Conservation (phyloP, 306 rosid genomes). For the Cucurbita ficifolia region DNA sequence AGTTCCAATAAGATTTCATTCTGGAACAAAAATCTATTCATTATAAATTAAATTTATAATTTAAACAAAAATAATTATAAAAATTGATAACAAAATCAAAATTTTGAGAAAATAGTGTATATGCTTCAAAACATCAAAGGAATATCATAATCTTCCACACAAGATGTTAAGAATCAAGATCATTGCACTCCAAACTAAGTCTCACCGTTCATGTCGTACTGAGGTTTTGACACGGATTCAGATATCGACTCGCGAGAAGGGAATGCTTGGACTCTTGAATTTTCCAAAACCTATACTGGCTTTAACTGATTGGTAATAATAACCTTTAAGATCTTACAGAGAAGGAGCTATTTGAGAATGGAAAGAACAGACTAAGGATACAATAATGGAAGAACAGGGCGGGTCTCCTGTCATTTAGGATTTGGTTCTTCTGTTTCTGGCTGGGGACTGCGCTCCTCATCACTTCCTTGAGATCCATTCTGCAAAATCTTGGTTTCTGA, state of each 20-base stretch:
- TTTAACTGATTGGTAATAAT: not conserved
- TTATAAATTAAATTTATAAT: too few species aligned
- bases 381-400: not conserved
- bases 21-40: too few species aligned
- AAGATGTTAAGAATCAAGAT: not conserved
- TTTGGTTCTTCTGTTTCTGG: constrained; percentile 35
- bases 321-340: not conserved
- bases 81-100: too few species aligned
- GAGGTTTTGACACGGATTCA: not conserved
- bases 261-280: not conserved
- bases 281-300: not conserved
- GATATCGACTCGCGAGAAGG: not conserved
- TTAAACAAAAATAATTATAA: too few species aligned
- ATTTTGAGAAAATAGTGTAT: too few species aligned
- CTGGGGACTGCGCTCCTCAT: constrained; percentile 24
- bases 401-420: constrained; percentile 28
- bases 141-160: not conserved
- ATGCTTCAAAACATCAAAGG: too few species aligned
- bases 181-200: too few species aligned
- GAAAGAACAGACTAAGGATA: not conserved
- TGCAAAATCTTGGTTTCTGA: constrained; percentile 42
- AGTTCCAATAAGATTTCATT: too few species aligned
- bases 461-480: constrained; percentile 22
- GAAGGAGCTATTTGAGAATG: not conserved
- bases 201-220: not conserved